Base-by-base conservation (phyloP, 306 rosid genomes). In the Trifolium repens region DNA sequence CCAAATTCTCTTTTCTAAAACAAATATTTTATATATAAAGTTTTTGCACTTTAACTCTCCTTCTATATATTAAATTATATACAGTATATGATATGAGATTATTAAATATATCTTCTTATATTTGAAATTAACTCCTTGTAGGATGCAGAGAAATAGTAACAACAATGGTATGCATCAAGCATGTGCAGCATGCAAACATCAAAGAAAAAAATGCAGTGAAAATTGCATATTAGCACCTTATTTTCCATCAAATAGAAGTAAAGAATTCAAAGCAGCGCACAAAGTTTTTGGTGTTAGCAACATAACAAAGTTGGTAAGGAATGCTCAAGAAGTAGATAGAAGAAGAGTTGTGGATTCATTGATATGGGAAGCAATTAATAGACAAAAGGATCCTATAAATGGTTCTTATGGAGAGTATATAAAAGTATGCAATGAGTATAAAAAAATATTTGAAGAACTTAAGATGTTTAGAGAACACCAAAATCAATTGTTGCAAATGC, bases 121-220 rank as follows among this genome's bases (percentile, higher is more conserved):
- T 65, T 55, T 79, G 7, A 63, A 27, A 53, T 42, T 17, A 1
- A 52, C 37, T 50, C 63, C 7, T 32, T 7, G 8, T n/a, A 79
- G 84, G 54, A 93, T 91, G 98, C 91, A 89, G 75, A 81, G 85
- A 83, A 78, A 72, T 53, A 76, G 4, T 1, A 81, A 8, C 1
- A 73, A 54, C 13, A 55, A 19, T 0, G 85, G 83, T 15, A 27
- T 82, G 17, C 82, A 85, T 49, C 78, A 84, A 13, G 98, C 97
- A 7, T 91, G 97, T 16, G 93, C 98, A 14, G 91, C 97, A 34
- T 94, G 96, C 83, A 91, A 91, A 67, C 96, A 94, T 42, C 96
- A 94, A 43, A 85, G 98, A 53, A 91, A 94, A 75, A 94, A 84
- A 69, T 91, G 98, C 76, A 80, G 73, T 11, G 86, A 81, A 42